Base-by-base conservation (phyloP, 306 rosid genomes). In the Delonix regia region DNA sequence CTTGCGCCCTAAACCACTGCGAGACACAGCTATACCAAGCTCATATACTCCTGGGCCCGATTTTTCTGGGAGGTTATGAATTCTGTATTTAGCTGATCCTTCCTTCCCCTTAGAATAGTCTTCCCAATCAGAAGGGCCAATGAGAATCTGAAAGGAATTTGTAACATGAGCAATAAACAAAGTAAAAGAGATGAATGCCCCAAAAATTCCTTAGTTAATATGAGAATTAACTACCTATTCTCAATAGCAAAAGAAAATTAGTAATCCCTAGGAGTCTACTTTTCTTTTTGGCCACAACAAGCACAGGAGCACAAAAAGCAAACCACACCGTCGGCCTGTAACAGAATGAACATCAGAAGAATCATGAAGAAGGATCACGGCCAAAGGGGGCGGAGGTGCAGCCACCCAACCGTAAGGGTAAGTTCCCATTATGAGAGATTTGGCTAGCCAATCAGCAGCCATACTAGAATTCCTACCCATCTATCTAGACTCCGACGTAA, bases 51-150 rank as follows among this genome's bases (percentile, higher is more conserved):
- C 98, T 3, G 98, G 82, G 56, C 85, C 75, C 1, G 85, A 84
- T 49, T 59, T 59, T 22, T 67, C 55, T 0, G 97, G 97, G 6
- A 92, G 92, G 56, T 90, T 94, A 15, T 89, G 92, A 21, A 87
- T 84, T 73, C 97, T 90, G 79, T 92, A 94, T 19, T 86, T 85
- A 47, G 76, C 75, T 44, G 89, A 93, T 59, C 91, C 97, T 77
- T 92, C 97, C 77, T 88, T 89, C 33, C 95, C 98, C 25, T 69
- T 67, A 9, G 84, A 82, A 83, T 81, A 68, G 44, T 92, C 92
- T 39, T 89, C 89, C 98, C 98, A 94, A 84, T 94, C 98, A 62
- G 70, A 76, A 67, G 97, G 83, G 16, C 97, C 97, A 55, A 94
- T 83, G 38, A 94, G 88, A 86, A 94, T 85, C 97, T 94, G 78